Base-by-base conservation (phyloP, 495 filamentous ascomycete genomes). In the Daldinia caldariorum region DNA sequence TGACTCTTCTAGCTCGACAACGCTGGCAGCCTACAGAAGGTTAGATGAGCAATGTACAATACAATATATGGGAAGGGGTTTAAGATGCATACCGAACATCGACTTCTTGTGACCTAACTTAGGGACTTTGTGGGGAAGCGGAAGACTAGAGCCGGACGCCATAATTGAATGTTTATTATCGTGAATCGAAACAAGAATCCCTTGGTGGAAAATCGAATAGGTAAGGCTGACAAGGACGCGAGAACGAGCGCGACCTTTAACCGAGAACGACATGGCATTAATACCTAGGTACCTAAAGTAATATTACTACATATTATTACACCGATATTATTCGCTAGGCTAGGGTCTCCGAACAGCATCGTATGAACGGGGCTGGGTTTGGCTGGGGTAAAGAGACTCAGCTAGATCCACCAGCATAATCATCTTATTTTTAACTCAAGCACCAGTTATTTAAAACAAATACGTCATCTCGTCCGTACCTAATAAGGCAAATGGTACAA, bases 1-100 rank as follows among this genome's bases (percentile, higher is more conserved):
- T 80, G 47, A 81, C 79, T 58, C 77, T 63, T 55, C 79, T 73
- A 26, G 76, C 41, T 53, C 77, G 67, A 50, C 79, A 81, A 70
- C 74, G 64, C 66, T 79, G 77, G 57, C 79, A 80, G 12, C 79
- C 79, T 51, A 66, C 66, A 53, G 67, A 55, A 12, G 45, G 62
- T 71, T 3, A 71, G 68, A 58, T 34, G 14, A 20, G 0, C 29
- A 38, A 53, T 12, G 32, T 43, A 34, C 14, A 14, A 7, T 31
- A 14, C 26, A 26, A 26, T 3, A 26, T 3, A 3, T 26, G 26
- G 26, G 4, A 45, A 38, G 8, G 10, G 29, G 12, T 13, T 59
- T 22, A 32, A 22, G 31, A 14, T 60, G 7, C 68, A 16, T 71
- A 71, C 68, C 69, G 37, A 72, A 72, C 64, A 72, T 63, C 26